Conservation (phyloP, 768 basidiomycete genomes). For the Boletus tylopilopsis region DNA sequence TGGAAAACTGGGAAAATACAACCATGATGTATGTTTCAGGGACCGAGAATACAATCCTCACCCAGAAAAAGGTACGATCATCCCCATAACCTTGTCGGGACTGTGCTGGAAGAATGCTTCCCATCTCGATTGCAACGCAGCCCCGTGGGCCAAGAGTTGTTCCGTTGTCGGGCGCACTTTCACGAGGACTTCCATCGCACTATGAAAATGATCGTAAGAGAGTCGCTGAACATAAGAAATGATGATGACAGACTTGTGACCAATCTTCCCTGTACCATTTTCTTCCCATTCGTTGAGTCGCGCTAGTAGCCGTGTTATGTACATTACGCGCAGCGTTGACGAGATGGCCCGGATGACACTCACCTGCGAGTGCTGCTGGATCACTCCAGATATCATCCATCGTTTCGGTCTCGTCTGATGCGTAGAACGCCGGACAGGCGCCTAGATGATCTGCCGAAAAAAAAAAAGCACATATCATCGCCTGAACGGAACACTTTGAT, state of each 20-base stretch:
- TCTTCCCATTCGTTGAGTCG: conserved; percentile 30
- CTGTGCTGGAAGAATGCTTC: conserved; percentile 43
- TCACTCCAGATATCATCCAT: conserved; percentile 45
- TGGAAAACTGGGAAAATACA: conserved; percentile 21
- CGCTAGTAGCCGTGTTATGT: conserved; percentile 15
- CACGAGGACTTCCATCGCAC: conserved; percentile 49
- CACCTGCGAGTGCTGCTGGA: conserved; percentile 38
- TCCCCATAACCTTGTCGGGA: conserved; percentile 55
- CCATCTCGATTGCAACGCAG: conserved; percentile 49
- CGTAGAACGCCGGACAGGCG: conserved; percentile 31
- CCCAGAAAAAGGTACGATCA: conserved; percentile 40
- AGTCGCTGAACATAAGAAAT: neutral
- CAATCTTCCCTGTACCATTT: conserved; percentile 45
- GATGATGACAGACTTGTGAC: conserved; percentile 44
- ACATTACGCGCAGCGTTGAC: neutral
- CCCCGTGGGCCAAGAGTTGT: conserved; percentile 43
- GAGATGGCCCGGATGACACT: conserved; percentile 8
- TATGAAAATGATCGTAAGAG: neutral
- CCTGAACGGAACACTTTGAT: neutral
- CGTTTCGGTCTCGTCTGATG: conserved; percentile 43
- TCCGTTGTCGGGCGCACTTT: conserved; percentile 49
- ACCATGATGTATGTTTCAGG: neutral
- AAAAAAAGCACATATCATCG: neutral
- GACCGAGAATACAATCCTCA: conserved; percentile 11
- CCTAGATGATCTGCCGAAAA: conserved; percentile 33